Evolutionary conservation across 257 asterid species (phyloP).

Genomic region (Scutellaria galericulata): DNA sequence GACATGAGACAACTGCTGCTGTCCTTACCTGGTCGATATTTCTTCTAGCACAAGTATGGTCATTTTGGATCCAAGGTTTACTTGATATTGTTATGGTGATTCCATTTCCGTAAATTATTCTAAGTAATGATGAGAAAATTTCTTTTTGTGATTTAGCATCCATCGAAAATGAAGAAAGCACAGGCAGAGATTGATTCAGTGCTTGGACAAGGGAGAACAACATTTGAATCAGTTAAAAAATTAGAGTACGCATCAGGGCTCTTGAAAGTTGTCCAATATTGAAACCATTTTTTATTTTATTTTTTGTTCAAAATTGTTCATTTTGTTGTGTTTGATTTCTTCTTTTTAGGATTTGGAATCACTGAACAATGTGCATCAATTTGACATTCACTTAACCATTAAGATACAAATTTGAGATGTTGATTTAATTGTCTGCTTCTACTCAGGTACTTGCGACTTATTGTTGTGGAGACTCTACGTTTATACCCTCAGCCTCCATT

Average conservation of each 20-base stretch:
- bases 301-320: background rate
- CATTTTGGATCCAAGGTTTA: constrained; percentile 5
- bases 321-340: background rate
- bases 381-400: background rate
- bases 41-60: constrained; percentile 86
- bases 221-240: constrained; percentile 73
- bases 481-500: constrained; percentile 97
- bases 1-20: constrained; percentile 98
- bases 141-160: constrained; percentile 63
- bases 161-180: constrained; percentile 90
- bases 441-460: constrained; percentile 81
- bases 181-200: constrained; percentile 87
- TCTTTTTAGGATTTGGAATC: constrained; percentile 12
- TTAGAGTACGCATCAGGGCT: constrained; percentile 57
- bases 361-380: background rate
- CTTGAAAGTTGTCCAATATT: constrained; percentile 21
- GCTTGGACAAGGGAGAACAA: constrained; percentile 64
- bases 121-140: constrained; percentile 19
- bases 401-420: background rate
- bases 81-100: background rate
- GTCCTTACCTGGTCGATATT: constrained; percentile 96
- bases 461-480: constrained; percentile 85
- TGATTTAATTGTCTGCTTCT: background rate
- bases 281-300: background rate
- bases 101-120: constrained; percentile 13